Percentiles rank a stretch among this genome's conserved stretches.
phyloP scores from a whole-genome alignment of 768 basidiomycete species.

The Boletus rex-veris region DNA sequence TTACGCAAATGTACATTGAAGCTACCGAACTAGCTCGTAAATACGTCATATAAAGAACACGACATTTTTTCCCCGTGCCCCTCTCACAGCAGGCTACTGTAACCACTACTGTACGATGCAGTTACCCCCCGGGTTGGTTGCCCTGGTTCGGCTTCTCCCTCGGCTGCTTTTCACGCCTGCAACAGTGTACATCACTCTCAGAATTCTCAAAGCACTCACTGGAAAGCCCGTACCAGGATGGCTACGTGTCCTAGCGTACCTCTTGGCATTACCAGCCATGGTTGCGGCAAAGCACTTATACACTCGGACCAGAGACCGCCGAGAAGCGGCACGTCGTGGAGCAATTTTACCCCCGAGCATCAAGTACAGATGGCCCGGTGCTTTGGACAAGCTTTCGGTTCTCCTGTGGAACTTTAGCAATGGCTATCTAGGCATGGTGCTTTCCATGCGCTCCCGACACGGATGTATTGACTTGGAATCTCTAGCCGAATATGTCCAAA shows the following conservation, averaged over 20 bases:
- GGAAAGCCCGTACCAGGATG: constrained; percentile 5
- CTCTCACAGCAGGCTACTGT: too few relatives aligned
- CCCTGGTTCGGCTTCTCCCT: too few relatives aligned
- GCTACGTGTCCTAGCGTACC: constrained; percentile 13
- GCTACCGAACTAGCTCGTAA: too few relatives aligned
- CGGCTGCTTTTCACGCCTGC: too few relatives aligned
- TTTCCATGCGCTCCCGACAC: not conserved
- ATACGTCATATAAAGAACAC: not conserved
- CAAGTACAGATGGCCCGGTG: not conserved
- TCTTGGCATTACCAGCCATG: constrained; percentile 25
- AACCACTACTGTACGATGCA: too few relatives aligned
- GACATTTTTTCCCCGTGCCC: too few relatives aligned
- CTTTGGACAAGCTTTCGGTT: not conserved
- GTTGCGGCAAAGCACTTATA: constrained; percentile 3
- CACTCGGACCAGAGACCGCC: constrained; percentile 36
- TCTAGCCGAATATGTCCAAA: too few relatives aligned
- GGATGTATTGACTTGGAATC: too few relatives aligned
- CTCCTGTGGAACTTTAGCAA: not conserved
- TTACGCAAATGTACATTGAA: too few relatives aligned
- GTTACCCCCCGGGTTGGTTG: too few relatives aligned
- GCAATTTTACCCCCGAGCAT: not conserved
- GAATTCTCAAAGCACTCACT: constrained; percentile 5
- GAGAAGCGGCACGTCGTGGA: constrained; percentile 23
- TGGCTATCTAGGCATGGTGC: too few relatives aligned
- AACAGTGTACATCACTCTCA: not conserved